phyloP scores from a whole-genome alignment of 306 rosid genomes.

The Heteromeles arbutifolia region DNA sequence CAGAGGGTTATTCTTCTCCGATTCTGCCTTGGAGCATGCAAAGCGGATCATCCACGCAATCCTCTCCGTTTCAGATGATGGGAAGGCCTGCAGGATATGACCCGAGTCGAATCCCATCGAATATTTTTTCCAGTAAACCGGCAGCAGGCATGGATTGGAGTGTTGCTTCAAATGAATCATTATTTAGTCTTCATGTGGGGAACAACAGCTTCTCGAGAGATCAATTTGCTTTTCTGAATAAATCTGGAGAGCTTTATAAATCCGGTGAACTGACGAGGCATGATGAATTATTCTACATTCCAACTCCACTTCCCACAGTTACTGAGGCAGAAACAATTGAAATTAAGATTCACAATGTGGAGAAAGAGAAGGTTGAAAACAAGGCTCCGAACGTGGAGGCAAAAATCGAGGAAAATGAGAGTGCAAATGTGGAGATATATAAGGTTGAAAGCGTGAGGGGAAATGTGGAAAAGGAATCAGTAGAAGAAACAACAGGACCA shows the following conservation, averaged over 20 bases:
- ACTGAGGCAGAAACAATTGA: neutral
- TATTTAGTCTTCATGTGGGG: slow-evolving; percentile 60
- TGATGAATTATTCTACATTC: slow-evolving; percentile 12
- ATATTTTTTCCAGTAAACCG: slow-evolving; percentile 35
- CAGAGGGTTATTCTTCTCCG: slow-evolving; percentile 11
- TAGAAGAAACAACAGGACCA: neutral
- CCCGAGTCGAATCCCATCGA: slow-evolving; percentile 49
- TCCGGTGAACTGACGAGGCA: slow-evolving; percentile 36
- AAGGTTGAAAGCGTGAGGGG: neutral
- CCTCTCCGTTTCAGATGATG: slow-evolving; percentile 18
- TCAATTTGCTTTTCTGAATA: neutral
- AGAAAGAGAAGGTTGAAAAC: neutral
- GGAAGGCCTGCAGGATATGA: slow-evolving; percentile 33
- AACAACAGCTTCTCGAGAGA: slow-evolving; percentile 57
- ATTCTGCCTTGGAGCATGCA: slow-evolving; percentile 35
- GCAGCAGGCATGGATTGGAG: slow-evolving; percentile 57
- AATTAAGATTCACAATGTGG: neutral
- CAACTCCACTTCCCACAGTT: slow-evolving; percentile 17
- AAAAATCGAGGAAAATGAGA: neutral
- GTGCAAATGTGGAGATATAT: neutral
- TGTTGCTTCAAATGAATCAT: slow-evolving; percentile 58
- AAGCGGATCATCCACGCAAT: slow-evolving; percentile 23
- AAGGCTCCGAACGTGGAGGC: neutral
- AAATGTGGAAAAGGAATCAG: slow-evolving; percentile 6
- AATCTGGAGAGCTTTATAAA: slow-evolving; percentile 13